Evolutionary conservation across 2,329 filamentous ascomycete species (phyloP).

Genomic region (Penicillium sp.): DNA sequence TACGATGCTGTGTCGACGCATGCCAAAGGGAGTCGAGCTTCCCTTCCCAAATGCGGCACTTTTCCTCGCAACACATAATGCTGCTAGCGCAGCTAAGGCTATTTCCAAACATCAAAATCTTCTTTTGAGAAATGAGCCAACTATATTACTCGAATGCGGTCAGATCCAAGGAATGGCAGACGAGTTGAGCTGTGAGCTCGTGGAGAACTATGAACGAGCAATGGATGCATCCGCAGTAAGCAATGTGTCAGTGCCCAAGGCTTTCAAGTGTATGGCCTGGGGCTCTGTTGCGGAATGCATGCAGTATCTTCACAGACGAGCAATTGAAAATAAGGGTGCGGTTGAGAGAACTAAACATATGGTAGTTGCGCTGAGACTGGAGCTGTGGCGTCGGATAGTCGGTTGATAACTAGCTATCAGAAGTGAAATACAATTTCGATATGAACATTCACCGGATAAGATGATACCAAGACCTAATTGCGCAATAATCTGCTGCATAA

Average conservation of each 20-base stretch:
- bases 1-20: constrained; percentile 49
- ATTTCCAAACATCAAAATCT: constrained; percentile 40
- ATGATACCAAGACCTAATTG: not conserved
- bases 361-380: constrained; percentile 65
- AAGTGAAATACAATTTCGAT: not conserved
- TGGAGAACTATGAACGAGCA: constrained; percentile 35
- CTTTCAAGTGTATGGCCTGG: constrained; percentile 60
- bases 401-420: constrained; percentile 9
- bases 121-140: constrained; percentile 43
- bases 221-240: constrained; percentile 26
- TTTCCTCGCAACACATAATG: constrained; percentile 59
- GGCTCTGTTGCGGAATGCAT: constrained; percentile 58
- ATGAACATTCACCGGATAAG: not conserved
- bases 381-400: constrained; percentile 59
- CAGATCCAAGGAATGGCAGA: constrained; percentile 93
- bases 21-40: constrained; percentile 37
- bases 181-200: constrained; percentile 68
- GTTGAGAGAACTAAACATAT: constrained; percentile 66
- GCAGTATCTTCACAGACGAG: constrained; percentile 61
- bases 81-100: constrained; percentile 50
- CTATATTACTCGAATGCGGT: constrained; percentile 60
- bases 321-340: constrained; percentile 73
- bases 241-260: constrained; percentile 42
- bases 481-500: too few species aligned
- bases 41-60: constrained; percentile 44